These are phyloP conservation scores for Metschnikowia vanudenii DNA, from an alignment of 805 yeast genomes.

Conservation along the genomic window DNA sequence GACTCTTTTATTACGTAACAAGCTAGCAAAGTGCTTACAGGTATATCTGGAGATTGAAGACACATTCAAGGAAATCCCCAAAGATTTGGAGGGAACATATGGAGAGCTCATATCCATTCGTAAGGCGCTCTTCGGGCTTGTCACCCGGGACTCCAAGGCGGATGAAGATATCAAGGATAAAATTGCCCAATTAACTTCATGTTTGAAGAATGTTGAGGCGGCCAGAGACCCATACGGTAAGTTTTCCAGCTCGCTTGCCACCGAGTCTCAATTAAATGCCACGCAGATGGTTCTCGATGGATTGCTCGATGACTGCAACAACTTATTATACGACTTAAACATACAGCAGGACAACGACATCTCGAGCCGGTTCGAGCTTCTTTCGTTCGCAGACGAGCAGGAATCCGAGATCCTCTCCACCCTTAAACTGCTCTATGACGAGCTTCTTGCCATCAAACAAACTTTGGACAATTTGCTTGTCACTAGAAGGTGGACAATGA, in stretches of 20 bases:
- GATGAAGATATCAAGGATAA: conserved; percentile 11
- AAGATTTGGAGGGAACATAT: conserved; percentile 44
- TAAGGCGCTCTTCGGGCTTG: conserved; percentile 46
- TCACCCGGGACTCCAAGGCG: conserved; percentile 23
- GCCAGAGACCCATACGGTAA: conserved; percentile 56
- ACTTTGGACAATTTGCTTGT: conserved; percentile 79
- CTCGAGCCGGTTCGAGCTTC: conserved; percentile 23
- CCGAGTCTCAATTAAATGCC: conserved; percentile 24
- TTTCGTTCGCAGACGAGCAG: conserved; percentile 28
- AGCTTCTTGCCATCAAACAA: conserved; percentile 62
- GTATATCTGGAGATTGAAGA: conserved; percentile 58
- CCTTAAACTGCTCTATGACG: conserved; percentile 56
- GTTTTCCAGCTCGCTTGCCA: conserved; percentile 33
- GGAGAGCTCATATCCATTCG: conserved; percentile 62
- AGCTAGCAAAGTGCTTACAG: conserved; percentile 60
- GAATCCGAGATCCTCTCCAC: conserved; percentile 33
- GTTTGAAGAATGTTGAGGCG: conserved; percentile 30
- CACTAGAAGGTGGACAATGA: conserved; percentile 95
- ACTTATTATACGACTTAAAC: conserved; percentile 64
- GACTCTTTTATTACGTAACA: conserved; percentile 57
- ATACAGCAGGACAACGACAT: conserved; percentile 40
- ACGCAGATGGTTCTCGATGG: conserved; percentile 61
- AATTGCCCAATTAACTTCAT: conserved; percentile 22
- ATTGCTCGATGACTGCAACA: conserved; percentile 78
- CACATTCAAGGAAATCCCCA: conserved; percentile 43